Percentiles rank a stretch among this genome's conserved stretches.
phyloP scores from a whole-genome alignment of 2,329 filamentous ascomycete species.

The Diatrype stigma region DNA sequence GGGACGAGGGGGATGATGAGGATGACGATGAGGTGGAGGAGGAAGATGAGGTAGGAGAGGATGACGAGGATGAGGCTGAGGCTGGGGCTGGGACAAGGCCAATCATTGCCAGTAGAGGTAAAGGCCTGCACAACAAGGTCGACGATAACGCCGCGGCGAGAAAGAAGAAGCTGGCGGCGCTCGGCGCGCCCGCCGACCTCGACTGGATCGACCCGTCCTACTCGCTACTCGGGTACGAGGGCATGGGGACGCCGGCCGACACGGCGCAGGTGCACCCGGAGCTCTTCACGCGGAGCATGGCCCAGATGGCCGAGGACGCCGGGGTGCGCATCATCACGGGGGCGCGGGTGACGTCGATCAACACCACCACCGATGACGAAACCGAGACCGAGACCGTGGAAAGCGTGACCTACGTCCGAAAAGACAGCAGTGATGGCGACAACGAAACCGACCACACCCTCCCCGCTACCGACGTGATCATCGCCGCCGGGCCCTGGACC shows the following conservation, averaged over 20 bases:
- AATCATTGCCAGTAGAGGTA: constrained; percentile 5
- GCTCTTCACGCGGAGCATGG: constrained; percentile 71
- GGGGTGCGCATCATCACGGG: constrained; percentile 48
- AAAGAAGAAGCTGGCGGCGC: constrained; percentile 17
- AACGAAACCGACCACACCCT: constrained; percentile 16
- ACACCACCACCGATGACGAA: constrained; percentile 13
- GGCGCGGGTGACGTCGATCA: constrained; percentile 24
- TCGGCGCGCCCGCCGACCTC: constrained; percentile 51
- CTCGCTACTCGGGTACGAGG: constrained; percentile 35
- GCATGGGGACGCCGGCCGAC: constrained; percentile 46
- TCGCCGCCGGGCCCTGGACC: constrained; percentile 45
- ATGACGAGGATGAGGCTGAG: constrained; percentile 1
- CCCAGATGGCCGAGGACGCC: constrained; percentile 59
- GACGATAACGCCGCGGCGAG: constrained; percentile 3
- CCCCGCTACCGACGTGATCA: constrained; percentile 26
- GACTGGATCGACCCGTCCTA: constrained; percentile 62
- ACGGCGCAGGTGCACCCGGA: constrained; percentile 78
- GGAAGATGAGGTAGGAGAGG: background rate
- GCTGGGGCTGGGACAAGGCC: too few species aligned
- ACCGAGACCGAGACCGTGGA: constrained; percentile 19
- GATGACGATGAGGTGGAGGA: constrained; percentile 5
- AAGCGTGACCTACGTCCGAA: constrained; percentile 25
- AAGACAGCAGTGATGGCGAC: constrained; percentile 12
- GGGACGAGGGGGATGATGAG: constrained; percentile 1
- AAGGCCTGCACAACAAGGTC: constrained; percentile 27